Percentiles rank a stretch among this genome's conserved stretches.
Evolutionary conservation across 176 grass and related monocot species (phyloP).

Genomic region (Aegilops speltoides): DNA sequence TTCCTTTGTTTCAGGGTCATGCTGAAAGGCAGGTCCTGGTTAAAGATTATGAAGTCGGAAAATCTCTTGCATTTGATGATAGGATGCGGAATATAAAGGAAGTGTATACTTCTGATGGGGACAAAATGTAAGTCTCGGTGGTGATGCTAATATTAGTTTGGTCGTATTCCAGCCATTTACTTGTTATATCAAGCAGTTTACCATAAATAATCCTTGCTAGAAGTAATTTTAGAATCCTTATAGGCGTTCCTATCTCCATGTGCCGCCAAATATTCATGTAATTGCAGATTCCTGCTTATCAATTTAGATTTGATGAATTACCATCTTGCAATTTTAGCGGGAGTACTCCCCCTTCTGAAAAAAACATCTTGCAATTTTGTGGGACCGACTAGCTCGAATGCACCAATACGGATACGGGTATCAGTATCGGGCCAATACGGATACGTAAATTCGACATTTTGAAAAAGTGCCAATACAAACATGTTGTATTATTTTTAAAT

Average conservation of each 20-base stretch:
- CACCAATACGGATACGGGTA: no score
- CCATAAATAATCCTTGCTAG: not conserved
- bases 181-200: not conserved
- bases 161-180: no score
- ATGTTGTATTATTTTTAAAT: no score
- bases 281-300: not conserved
- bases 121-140: constrained; percentile 60
- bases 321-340: not conserved
- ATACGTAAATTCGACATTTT: no score
- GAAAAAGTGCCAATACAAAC: no score
- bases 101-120: constrained; percentile 88
- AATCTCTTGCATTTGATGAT: constrained; percentile 78
- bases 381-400: not conserved
- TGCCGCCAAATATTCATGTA: not conserved
- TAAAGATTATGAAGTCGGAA: constrained; percentile 70
- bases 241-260: not conserved
- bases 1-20: constrained; percentile 50
- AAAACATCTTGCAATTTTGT: not conserved
- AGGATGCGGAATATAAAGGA: constrained; percentile 75
- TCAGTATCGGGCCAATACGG: no score
- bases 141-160: not conserved
- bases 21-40: constrained; percentile 87
- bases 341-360: no score
- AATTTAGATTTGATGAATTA: not conserved
- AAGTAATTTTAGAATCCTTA: not conserved